Conservation (phyloP, 441 rosid species). For the Melastoma candidum region DNA sequence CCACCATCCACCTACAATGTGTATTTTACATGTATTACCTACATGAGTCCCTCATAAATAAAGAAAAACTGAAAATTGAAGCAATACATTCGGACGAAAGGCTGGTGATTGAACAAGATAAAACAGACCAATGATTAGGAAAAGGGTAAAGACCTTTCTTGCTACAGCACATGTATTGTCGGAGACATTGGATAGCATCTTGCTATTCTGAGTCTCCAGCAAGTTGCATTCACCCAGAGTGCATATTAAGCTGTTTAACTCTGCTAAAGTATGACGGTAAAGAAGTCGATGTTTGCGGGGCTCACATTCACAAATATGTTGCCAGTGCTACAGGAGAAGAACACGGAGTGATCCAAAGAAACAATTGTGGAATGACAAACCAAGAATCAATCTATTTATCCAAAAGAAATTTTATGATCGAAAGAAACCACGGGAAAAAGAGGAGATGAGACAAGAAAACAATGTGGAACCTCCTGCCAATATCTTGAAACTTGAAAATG, state of each 20-base stretch:
- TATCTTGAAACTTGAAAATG: too few relatives aligned
- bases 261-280: constrained; percentile 78
- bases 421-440: too few relatives aligned
- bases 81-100: too few relatives aligned
- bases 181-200: too few relatives aligned
- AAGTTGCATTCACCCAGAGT: constrained; percentile 27
- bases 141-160: constrained; percentile 9
- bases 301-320: constrained; percentile 86
- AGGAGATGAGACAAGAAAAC: too few relatives aligned
- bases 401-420: too few relatives aligned
- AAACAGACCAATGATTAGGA: too few relatives aligned
- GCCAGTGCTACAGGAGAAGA: constrained; percentile 70
- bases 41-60: too few relatives aligned
- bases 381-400: not conserved
- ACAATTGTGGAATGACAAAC: not conserved
- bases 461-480: too few relatives aligned
- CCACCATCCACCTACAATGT: constrained; percentile 48
- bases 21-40: too few relatives aligned
- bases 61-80: too few relatives aligned
- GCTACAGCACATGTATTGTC: constrained; percentile 21
- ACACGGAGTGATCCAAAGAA: not conserved
- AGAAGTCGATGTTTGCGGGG: constrained; percentile 53
- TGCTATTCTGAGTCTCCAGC: constrained; percentile 27
- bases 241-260: constrained; percentile 47
- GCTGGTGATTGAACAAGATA: too few relatives aligned